Conservation (phyloP, 2,329 filamentous ascomycete species). For the Diaporthe sp. region DNA sequence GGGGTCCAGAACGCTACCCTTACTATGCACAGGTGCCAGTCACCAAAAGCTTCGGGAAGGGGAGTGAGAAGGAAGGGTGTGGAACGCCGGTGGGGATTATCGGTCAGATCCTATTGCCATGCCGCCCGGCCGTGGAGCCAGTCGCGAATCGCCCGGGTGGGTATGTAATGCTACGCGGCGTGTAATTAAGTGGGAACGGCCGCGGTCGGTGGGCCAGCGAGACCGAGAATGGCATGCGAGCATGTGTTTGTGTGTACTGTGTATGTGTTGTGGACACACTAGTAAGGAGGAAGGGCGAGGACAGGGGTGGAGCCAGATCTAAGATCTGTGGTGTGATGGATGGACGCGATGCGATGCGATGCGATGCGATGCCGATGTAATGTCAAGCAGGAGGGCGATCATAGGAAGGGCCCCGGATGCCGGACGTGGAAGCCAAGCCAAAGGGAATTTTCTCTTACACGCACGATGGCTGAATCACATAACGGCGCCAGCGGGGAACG, state of each 20-base stretch:
- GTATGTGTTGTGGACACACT: not conserved
- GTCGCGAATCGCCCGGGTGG: not conserved
- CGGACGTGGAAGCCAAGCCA: not conserved
- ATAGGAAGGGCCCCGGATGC: not conserved
- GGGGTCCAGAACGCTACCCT: constrained; percentile 8
- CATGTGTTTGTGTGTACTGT: not conserved
- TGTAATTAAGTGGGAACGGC: constrained; percentile 15
- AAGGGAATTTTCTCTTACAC: constrained; percentile 14
- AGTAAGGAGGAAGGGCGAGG: not conserved
- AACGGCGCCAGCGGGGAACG: not conserved
- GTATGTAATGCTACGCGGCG: not conserved
- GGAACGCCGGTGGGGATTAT: constrained; percentile 14
- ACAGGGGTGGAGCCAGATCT: constrained; percentile 1
- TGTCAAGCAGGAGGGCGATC: constrained; percentile 20
- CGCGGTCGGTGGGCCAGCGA: not conserved
- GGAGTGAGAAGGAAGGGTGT: not conserved
- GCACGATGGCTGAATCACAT: not conserved
- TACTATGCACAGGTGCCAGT: not conserved
- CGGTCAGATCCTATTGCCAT: constrained; percentile 13
- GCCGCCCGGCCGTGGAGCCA: constrained; percentile 11
- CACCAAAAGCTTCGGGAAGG: constrained; percentile 20
- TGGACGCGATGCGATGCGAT: too few species aligned
- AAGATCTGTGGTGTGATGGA: constrained; percentile 21
- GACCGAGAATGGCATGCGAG: not conserved
- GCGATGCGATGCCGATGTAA: constrained; percentile 16